Evolutionary conservation across 1,139 yeast species (phyloP), one percentile per base, ranked within the genome.

Genomic region (Blastobotrys capitulatus): DNA sequence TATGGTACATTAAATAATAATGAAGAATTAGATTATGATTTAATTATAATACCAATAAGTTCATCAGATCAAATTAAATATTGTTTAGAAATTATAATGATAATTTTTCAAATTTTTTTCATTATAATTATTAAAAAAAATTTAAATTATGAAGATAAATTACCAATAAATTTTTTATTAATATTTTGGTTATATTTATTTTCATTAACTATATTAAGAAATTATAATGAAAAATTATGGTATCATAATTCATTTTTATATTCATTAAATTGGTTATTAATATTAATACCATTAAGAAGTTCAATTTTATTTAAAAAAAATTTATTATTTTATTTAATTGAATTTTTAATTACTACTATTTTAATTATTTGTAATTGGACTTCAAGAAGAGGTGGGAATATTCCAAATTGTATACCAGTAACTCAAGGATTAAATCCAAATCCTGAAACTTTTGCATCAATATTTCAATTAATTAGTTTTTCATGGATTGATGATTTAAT

Each of bases 161-260:
- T 25, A 9, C 32, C 32, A 15, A 4, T 39, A 8, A 31, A 22
- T 22, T 12, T n/a, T 15, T 27, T 41, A 25, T 16, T 41, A 8
- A 34, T 35, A 3, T 44, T 44, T 31, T 44, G 48, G 48, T 6
- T n/a, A 1, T 44, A 44, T 31, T 37, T 26, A n/a, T 26, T 37
- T 6, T 19, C 19, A 8, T 19, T 37, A 8, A 4, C 40, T 2
- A 27, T 19, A 4, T 19, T 37, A 15, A 7, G 40, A 37, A 26
- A 2, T 4, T 37, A 18, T 15, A 38, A 38, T 4, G 18, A 20
- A 13, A 53, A 65, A 2, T 66, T 80, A 29, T 88, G 96, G 95
- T 74, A 73, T 38, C 82, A 82, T 53, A 77, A 85, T 4, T 79
- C 88, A 34, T 60, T 74, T 16, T 66, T 83, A 25, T 86, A 86